phyloP scores from a whole-genome alignment of 1,139 yeast species.

The Debaryomyces udenii region DNA sequence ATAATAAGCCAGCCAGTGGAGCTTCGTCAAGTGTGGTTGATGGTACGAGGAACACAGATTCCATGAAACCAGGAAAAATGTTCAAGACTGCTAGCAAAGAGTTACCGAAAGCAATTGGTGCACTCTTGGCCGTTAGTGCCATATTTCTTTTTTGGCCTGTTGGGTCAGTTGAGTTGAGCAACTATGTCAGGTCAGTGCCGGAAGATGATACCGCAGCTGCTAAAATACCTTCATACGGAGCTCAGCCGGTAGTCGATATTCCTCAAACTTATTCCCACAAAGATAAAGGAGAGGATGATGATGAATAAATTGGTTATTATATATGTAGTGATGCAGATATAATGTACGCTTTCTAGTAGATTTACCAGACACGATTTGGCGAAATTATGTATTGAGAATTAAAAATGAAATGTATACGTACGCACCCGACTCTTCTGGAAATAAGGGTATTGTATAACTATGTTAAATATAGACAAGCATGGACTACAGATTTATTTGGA shows the following conservation, averaged over 20 bases:
- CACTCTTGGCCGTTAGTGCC: slow-evolving; percentile 15
- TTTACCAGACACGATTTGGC: not conserved
- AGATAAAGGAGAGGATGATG: slow-evolving; percentile 20
- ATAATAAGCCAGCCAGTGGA: not conserved
- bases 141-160: slow-evolving; percentile 23
- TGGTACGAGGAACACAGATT: slow-evolving; percentile 8
- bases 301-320: slow-evolving; percentile 8
- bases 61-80: slow-evolving; percentile 16
- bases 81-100: slow-evolving; percentile 14
- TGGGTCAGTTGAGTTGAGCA: slow-evolving; percentile 15
- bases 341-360: not conserved
- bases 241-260: slow-evolving; percentile 19
- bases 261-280: slow-evolving; percentile 23
- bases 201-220: slow-evolving; percentile 19
- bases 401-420: not conserved
- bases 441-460: not conserved
- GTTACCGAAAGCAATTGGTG: slow-evolving; percentile 19
- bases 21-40: not conserved
- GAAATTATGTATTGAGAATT: not conserved
- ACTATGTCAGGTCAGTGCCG: slow-evolving; percentile 19
- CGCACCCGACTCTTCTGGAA: too few relatives aligned
- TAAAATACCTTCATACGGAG: slow-evolving; percentile 16
- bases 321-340: not conserved
- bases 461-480: too few relatives aligned
- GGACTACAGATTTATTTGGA: not conserved